phyloP scores from a whole-genome alignment of 495 filamentous ascomycete genomes.

The Hamigera avellanea region DNA sequence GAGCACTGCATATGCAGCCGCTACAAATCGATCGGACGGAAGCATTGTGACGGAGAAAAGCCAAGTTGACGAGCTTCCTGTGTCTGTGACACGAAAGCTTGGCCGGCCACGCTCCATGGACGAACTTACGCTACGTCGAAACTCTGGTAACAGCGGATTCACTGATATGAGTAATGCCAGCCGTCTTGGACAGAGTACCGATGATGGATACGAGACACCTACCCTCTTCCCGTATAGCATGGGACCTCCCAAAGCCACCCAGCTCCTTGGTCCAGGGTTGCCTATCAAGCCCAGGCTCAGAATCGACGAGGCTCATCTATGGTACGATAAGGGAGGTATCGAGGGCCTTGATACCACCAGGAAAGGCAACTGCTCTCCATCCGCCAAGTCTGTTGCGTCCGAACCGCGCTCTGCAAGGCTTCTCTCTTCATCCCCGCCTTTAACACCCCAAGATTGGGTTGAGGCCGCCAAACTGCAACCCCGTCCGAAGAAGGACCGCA shows the following conservation, averaged over 20 bases:
- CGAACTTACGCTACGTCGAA: slow-evolving; percentile 19
- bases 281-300: slow-evolving; percentile 14
- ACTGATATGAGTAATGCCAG: slow-evolving; percentile 23
- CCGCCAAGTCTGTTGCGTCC: slow-evolving; percentile 6
- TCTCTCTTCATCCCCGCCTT: slow-evolving; percentile 15
- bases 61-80: slow-evolving; percentile 5
- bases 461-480: slow-evolving; percentile 24
- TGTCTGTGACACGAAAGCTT: slow-evolving; percentile 10
- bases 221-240: slow-evolving; percentile 23
- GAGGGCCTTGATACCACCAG: slow-evolving; percentile 5
- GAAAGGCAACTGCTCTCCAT: slow-evolving; percentile 9
- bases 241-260: slow-evolving; percentile 17
- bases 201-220: slow-evolving; percentile 13
- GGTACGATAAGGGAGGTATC: slow-evolving; percentile 11
- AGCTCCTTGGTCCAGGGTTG: slow-evolving; percentile 14
- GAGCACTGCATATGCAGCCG: slow-evolving; percentile 25
- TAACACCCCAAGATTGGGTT: slow-evolving; percentile 34
- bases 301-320: slow-evolving; percentile 9
- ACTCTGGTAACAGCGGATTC: slow-evolving; percentile 17
- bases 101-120: slow-evolving; percentile 25
- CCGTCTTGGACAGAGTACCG: slow-evolving; percentile 10
- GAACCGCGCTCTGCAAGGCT: slow-evolving; percentile 1
- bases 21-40: slow-evolving; percentile 23
- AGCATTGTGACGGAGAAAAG: slow-evolving; percentile 21
- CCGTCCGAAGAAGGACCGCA: slow-evolving; percentile 10